Base-by-base conservation (phyloP, 2,329 filamentous ascomycete genomes). In the Colletotrichum eremochloae region DNA sequence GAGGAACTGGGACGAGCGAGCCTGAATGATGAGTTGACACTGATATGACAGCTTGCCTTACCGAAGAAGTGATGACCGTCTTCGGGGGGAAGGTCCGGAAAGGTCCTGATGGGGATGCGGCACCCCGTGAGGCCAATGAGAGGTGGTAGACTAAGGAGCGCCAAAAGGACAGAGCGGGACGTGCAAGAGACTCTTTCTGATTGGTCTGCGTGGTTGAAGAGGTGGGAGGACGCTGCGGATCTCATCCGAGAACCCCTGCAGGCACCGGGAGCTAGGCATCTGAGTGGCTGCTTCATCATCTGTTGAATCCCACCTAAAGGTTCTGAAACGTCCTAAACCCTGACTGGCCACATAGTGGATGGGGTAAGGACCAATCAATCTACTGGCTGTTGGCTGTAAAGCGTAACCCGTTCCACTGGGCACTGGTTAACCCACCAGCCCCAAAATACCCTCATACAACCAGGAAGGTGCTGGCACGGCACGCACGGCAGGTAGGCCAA, bases 261-360 rank as follows among this genome's bases (percentile, higher is more conserved):
- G 36, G 53, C 44, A 55, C 42, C 44, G 46, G 44, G 14, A 40
- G 15, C n/a, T n/a, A 18, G 38, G 57, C n/a, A 42, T 44, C 31
- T 73, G 56, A 73, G 12, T 73, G 71, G 71, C 71, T 71, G 63
- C 67, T 58, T 62, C 56, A 48, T 62, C n/a, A 31, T 40, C 61
- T 42, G 33, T 57, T 56, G 44, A 20, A 31, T 8, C 31, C 67
- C 67, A 15, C 44, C 62, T 67, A 56, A 42, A 42, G 40, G 57
- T 58, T 71, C 71, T 73, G 71, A 73, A 73, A 73, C 71, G 67
- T 67, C 50, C 71, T 73, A 73, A 71, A 70, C 71, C 62, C 56
- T 67, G 56, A 71, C 71, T 62, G 67, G 65, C 66, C 29, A 50
- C 69, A 68, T 53, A 29, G 52, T 24, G 24, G 65, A 58, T 63